Percentiles rank a stretch among this genome's conserved stretches.
Conservation (phyloP, 2,329 filamentous ascomycete species). For the Pyricularia sp. region DNA sequence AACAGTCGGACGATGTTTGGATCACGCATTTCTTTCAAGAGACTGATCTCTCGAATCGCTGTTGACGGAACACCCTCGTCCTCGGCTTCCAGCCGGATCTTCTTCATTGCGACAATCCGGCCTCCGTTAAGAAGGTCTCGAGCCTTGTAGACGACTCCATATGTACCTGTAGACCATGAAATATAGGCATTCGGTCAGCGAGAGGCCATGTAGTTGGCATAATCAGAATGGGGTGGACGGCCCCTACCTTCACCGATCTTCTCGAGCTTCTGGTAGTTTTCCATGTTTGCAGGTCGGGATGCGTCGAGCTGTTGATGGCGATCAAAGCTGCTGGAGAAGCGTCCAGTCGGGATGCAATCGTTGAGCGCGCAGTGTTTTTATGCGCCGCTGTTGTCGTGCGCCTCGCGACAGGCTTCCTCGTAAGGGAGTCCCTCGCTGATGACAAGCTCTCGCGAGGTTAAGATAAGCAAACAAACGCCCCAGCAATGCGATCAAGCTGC, state of each 20-base stretch:
- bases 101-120: constrained; percentile 82
- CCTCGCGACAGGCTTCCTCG: background rate
- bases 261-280: constrained; percentile 88
- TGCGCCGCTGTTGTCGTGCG: background rate
- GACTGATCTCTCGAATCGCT: constrained; percentile 82
- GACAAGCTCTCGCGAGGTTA: background rate
- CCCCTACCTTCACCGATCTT: constrained; percentile 78
- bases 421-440: background rate
- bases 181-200: background rate
- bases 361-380: background rate
- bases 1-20: constrained; percentile 76
- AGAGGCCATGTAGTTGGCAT: background rate
- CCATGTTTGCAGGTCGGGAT: constrained; percentile 41
- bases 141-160: constrained; percentile 88
- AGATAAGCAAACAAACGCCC: background rate
- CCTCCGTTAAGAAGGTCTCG: constrained; percentile 68
- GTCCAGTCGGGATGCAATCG: background rate
- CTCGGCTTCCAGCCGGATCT: constrained; percentile 85
- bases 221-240: background rate
- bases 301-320: background rate
- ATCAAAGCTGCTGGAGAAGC: background rate
- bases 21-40: constrained; percentile 87
- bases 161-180: constrained; percentile 54
- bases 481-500: background rate
- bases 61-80: constrained; percentile 86